Conservation (phyloP, 2,329 filamentous ascomycete species). For the Chaetothyriales sp. region DNA sequence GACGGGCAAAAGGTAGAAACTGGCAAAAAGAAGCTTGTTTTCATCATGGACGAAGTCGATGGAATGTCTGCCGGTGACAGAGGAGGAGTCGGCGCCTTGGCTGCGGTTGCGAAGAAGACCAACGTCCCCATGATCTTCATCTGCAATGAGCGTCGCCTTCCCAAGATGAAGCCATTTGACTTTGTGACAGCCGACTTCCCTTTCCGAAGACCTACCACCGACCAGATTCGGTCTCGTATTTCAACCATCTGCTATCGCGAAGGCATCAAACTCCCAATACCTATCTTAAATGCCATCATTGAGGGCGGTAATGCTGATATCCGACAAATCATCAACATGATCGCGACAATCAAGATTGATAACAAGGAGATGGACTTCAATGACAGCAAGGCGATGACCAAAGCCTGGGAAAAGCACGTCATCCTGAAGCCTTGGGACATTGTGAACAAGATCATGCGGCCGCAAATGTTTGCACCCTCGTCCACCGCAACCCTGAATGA, state of each 20-base stretch:
- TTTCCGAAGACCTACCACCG: constrained; percentile 77
- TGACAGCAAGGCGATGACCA: constrained; percentile 83
- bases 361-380: constrained; percentile 59
- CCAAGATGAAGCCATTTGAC: constrained; percentile 98
- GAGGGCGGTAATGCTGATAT: constrained; percentile 94
- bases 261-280: constrained; percentile 65
- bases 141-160: constrained; percentile 82
- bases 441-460: constrained; percentile 75
- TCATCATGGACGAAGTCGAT: constrained; percentile 98
- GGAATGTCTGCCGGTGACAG: constrained; percentile 97
- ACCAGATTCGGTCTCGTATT: constrained; percentile 80
- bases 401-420: constrained; percentile 96
- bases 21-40: constrained; percentile 78
- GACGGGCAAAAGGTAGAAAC: constrained; percentile 66
- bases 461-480: constrained; percentile 67
- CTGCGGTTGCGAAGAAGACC: constrained; percentile 88
- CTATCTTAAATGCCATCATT: constrained; percentile 82
- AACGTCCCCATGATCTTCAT: constrained; percentile 91
- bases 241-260: constrained; percentile 92
- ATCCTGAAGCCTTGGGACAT: constrained; percentile 98
- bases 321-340: constrained; percentile 96
- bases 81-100: constrained; percentile 84
- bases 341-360: constrained; percentile 84
- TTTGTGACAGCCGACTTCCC: constrained; percentile 67
- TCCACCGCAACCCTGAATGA: constrained; percentile 86